phyloP scores from a whole-genome alignment of 768 basidiomycete species.

The Leccinum incarnatum region DNA sequence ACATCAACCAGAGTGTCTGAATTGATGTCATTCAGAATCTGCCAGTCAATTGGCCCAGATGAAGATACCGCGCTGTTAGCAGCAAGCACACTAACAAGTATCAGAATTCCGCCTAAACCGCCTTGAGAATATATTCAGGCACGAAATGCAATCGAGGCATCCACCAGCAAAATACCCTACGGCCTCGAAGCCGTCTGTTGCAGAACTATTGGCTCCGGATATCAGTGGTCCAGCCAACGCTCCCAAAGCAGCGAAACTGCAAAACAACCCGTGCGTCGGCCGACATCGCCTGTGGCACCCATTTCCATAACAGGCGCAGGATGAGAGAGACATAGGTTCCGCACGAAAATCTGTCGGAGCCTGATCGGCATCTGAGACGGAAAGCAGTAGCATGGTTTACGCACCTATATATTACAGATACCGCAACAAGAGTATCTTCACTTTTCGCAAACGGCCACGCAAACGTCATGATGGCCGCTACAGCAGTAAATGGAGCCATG shows the following conservation, averaged over 20 bases:
- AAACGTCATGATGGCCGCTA: slow-evolving; percentile 59
- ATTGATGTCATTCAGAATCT: slow-evolving; percentile 34
- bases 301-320: too few species aligned
- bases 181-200: slow-evolving; percentile 44
- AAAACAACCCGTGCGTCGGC: slow-evolving; percentile 60
- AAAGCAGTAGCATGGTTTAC: slow-evolving; percentile 7
- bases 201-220: slow-evolving; percentile 61
- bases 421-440: slow-evolving; percentile 42
- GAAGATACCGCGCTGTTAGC: slow-evolving; percentile 38
- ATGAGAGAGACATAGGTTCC: slow-evolving; percentile 58
- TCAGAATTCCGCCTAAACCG: slow-evolving; percentile 34
- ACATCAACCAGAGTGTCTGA: neutral
- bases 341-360: slow-evolving; percentile 46
- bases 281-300: slow-evolving; percentile 45
- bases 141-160: neutral
- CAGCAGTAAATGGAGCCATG: slow-evolving; percentile 60
- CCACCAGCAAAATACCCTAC: slow-evolving; percentile 42
- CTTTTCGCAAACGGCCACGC: slow-evolving; percentile 64
- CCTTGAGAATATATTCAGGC: neutral
- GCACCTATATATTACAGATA: slow-evolving; percentile 66
- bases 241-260: slow-evolving; percentile 58
- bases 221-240: slow-evolving; percentile 70
- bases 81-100: slow-evolving; percentile 45
- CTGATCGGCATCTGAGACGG: neutral
- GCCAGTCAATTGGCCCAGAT: slow-evolving; percentile 38